Evolutionary conservation across 305 asterid species (phyloP), one percentile per base, ranked within the genome.

Genomic region (Fraxinus angustifolia): DNA sequence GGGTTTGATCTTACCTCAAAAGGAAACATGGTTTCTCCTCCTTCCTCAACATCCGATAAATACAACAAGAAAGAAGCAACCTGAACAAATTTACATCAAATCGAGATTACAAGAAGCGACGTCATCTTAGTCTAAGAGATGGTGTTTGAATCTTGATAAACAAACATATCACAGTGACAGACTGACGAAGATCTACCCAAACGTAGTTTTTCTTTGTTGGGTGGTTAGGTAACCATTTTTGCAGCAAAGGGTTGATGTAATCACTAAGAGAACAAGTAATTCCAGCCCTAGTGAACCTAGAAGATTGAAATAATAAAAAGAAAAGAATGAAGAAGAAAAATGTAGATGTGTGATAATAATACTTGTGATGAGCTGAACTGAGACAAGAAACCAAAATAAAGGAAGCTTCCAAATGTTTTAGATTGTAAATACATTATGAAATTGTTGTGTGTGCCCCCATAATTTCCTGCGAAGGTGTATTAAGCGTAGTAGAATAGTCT

Each of bases 21-120:
- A 21, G 99, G 99, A 76, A 96, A 96, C 93, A 96, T 89, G 78
- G 99, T 96, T 89, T 96, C 98, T 60, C 99, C 98, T 40, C 99
- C 98, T 91, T 96, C 95, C 83, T 94, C 95, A 83, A 96, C 99
- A 85, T 94, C 95, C 2, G 98, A 92, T 84, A 96, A 85, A 88
- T 96, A 96, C 83, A 96, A 82, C 83, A 96, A 89, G 90, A 96
- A 96, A 40, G 99, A 93, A 78, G 98, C 98, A 81, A 93, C 90
- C 98, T 96, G 82, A 80, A 23, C 70, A 76, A 53, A 58, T 75
- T 80, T 78, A 33, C 76, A 34, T 36, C 31, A 62, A 80, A 17
- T 40, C 78, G 30, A 78, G 83, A 70, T 80, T 40, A 79, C 78
- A 40, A 28, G 60, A 36, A 78, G 26, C 62, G 65, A 68, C 7